Evolutionary conservation across 2,329 filamentous ascomycete genomes (phyloP).

Genomic region (Uncinocarpus reesii): DNA sequence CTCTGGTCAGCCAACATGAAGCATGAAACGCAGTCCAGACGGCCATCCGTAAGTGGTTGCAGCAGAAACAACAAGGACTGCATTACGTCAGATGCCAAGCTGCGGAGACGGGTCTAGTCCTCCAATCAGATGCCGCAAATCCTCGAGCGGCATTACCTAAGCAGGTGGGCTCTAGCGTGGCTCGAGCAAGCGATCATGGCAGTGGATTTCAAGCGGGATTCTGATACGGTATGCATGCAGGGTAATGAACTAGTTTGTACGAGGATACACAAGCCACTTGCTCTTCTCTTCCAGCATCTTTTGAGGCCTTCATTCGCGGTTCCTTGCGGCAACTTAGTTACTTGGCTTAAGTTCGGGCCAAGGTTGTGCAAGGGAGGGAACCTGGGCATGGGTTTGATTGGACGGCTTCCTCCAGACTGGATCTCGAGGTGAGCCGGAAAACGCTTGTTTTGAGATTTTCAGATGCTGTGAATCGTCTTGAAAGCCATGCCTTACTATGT

Average conservation of each 20-base stretch:
- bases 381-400: too few relatives aligned
- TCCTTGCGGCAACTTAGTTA: too few relatives aligned
- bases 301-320: too few relatives aligned
- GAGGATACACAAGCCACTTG: too few relatives aligned
- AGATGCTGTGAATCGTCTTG: not conserved
- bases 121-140: conserved; percentile 1
- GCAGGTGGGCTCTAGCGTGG: not conserved
- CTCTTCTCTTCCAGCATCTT: too few relatives aligned
- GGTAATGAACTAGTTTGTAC: too few relatives aligned
- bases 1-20: not conserved
- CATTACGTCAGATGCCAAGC: conserved; percentile 9
- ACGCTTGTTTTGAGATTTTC: not conserved
- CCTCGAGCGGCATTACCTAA: not conserved
- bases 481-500: conserved; percentile 49
- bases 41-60: too few relatives aligned
- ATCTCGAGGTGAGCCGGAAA: not conserved
- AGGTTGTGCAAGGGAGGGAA: too few relatives aligned
- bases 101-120: not conserved
- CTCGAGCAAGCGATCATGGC: not conserved
- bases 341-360: too few relatives aligned
- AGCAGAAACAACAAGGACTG: too few relatives aligned
- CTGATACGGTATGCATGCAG: too few relatives aligned
- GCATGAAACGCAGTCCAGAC: conserved; percentile 2
- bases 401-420: not conserved
- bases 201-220: not conserved